Base-by-base conservation (phyloP, 139 green algal genomes). In the Auxenochlorella protothecoides region DNA sequence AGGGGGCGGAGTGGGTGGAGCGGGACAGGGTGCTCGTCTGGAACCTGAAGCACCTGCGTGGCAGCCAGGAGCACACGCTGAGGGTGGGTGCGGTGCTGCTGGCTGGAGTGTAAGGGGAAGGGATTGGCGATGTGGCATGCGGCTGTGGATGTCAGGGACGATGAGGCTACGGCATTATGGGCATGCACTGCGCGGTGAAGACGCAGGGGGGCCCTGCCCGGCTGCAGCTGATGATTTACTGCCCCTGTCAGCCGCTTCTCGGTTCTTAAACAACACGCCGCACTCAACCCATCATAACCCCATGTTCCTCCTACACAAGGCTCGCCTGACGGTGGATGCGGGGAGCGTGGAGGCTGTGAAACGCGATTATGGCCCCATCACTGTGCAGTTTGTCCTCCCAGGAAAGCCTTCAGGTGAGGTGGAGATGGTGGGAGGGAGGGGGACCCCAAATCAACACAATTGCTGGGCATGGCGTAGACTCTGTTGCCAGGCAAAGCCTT, bases 311-410 rank as follows among this genome's bases (percentile, higher is more conserved):
- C 27, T 44, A 44, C 27, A 44, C 27, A 44, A 82, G 70, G 81
- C 80, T 55, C 76, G 86, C 11, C 75, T 87, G 14, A 93, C 87
- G 52, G 71, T 95, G 59, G 81, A 89, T 62, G 72, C 56, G 74
- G 63, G 53, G 55, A 75, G 16, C 5, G 60, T 56, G 55, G 65
- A 72, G 57, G 67, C 55, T 27, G 69, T 77, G 11, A 72, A 76
- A 59, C 72, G 79, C 11, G 88, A 96, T 66, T 84, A 93, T 4
- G 93, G 93, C 8, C 94, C 94, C 11, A 83, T 97, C 59, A 96
- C 88, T 78, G 77, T 97, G 71, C 83, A 88, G 51, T 99, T 98
- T 80, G 78, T 83, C 27, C 69, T 83, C 55, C 78, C 78, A 11
- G 78, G 78, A n/a, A 83, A 83, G 64, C 78, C 78, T 4, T 79